phyloP scores from a whole-genome alignment of 169 alveolate species.

The Plasmodium blacklocki region DNA sequence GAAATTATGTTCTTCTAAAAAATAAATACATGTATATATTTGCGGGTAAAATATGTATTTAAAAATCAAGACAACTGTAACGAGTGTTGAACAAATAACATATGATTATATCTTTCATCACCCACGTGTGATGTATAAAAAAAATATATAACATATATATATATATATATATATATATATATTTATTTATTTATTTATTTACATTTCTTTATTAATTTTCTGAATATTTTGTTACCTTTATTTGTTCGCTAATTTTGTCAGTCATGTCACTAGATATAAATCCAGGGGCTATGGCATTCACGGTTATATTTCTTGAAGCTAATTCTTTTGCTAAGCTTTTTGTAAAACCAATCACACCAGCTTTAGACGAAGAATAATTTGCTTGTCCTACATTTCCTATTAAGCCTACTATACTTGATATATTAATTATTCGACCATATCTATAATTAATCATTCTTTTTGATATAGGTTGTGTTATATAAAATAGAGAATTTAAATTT shows the following conservation, averaged over 20 bases:
- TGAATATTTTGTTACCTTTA: slow-evolving; percentile 64
- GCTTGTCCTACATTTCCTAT: slow-evolving; percentile 93
- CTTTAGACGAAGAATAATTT: slow-evolving; percentile 93
- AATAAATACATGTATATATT: background rate
- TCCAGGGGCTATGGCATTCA: slow-evolving; percentile 92
- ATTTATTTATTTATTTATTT: no score
- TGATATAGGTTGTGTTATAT: slow-evolving; percentile 76
- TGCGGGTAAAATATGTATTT: no score
- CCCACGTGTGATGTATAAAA: no score
- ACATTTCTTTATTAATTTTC: no score
- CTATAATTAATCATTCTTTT: slow-evolving; percentile 77
- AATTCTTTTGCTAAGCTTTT: slow-evolving; percentile 92
- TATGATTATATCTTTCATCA: no score
- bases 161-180: no score
- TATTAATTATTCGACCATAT: slow-evolving; percentile 83
- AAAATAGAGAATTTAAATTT: slow-evolving; percentile 85
- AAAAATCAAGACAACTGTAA: no score
- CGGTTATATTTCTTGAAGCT: slow-evolving; percentile 88
- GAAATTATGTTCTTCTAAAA: slow-evolving; percentile 76
- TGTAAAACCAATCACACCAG: slow-evolving; percentile 92
- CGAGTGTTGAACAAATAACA: no score
- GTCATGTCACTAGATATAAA: slow-evolving; percentile 82
- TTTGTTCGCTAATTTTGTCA: slow-evolving; percentile 74
- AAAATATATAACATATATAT: no score
- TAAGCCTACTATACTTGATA: slow-evolving; percentile 88